phyloP scores from a whole-genome alignment of 2,329 filamentous ascomycete genomes.

The Neofusicoccum ribis region DNA sequence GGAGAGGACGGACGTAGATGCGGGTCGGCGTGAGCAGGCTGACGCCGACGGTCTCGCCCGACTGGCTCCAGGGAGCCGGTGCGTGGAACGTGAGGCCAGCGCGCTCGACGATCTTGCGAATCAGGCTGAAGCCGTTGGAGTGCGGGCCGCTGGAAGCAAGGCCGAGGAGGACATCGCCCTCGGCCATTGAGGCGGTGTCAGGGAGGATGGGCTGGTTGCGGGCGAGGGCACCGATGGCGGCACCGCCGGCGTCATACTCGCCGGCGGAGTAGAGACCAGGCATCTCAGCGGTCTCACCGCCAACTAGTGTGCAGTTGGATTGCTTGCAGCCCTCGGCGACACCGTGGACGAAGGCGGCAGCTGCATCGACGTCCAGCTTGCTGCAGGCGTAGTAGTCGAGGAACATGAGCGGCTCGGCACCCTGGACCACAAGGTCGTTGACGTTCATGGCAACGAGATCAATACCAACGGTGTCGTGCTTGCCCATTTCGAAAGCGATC shows the following conservation, averaged over 20 bases:
- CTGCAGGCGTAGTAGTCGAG: constrained; percentile 97
- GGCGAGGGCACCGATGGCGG: constrained; percentile 80
- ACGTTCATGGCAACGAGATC: constrained; percentile 99
- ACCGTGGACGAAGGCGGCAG: constrained; percentile 84
- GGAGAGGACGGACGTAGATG: constrained; percentile 85
- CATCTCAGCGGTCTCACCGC: constrained; percentile 98
- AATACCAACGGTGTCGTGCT: constrained; percentile 93
- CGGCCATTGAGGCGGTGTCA: constrained; percentile 70
- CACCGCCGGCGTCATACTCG: constrained; percentile 91
- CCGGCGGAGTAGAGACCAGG: constrained; percentile 86
- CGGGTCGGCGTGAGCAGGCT: constrained; percentile 84
- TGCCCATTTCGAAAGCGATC: constrained; percentile 84
- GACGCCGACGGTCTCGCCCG: constrained; percentile 63
- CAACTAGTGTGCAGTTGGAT: constrained; percentile 86
- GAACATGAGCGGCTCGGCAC: constrained; percentile 92
- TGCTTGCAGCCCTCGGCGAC: constrained; percentile 85
- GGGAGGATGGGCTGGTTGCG: constrained; percentile 69
- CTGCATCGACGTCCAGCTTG: constrained; percentile 74
- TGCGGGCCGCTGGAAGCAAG: constrained; percentile 85
- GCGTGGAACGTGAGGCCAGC: constrained; percentile 71
- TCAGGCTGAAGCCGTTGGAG: constrained; percentile 97
- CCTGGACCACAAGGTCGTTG: constrained; percentile 95
- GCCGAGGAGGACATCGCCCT: constrained; percentile 83
- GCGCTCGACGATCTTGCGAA: constrained; percentile 80
- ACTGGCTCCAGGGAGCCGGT: constrained; percentile 71